Evolutionary conservation across 2,329 filamentous ascomycete species (phyloP).

Genomic region (Parasarocladium wereldwijsianum): DNA sequence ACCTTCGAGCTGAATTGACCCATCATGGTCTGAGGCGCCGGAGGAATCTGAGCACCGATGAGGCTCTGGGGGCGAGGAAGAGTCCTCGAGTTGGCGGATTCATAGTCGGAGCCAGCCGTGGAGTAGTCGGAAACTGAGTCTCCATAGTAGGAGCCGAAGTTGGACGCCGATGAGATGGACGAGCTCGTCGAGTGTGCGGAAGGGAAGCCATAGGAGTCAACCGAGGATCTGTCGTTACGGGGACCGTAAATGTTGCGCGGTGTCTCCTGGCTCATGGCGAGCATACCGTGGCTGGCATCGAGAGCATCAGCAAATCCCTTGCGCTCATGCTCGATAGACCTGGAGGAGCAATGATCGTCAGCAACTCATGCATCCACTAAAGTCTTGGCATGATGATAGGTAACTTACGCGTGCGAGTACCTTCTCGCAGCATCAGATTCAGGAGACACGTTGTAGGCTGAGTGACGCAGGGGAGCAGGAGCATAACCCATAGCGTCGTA

Average conservation of each 20-base stretch:
- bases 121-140: slow-evolving; percentile 89
- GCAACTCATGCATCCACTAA: too few relatives aligned
- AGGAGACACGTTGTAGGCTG: slow-evolving; percentile 39
- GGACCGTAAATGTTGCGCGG: slow-evolving; percentile 78
- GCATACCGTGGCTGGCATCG: slow-evolving; percentile 86
- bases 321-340: slow-evolving; percentile 30
- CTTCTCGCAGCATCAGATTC: slow-evolving; percentile 45
- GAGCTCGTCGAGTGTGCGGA: slow-evolving; percentile 73
- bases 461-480: slow-evolving; percentile 44
- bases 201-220: slow-evolving; percentile 85
- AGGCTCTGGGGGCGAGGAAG: slow-evolving; percentile 61
- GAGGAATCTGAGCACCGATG: slow-evolving; percentile 50
- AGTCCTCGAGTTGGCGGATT: slow-evolving; percentile 66
- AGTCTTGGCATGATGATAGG: too few relatives aligned
- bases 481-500: slow-evolving; percentile 70
- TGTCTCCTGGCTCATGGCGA: slow-evolving; percentile 90
- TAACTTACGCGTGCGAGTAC: slow-evolving; percentile 74
- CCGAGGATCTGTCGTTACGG: slow-evolving; percentile 51
- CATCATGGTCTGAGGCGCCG: slow-evolving; percentile 95
- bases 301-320: slow-evolving; percentile 75
- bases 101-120: slow-evolving; percentile 74
- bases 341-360: too few relatives aligned
- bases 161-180: slow-evolving; percentile 74
- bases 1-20: slow-evolving; percentile 95
- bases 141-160: slow-evolving; percentile 72